These are phyloP conservation scores for Moesziomyces antarcticus DNA, from an alignment of 1,284 basidiomycete species.

Conservation along the genomic window DNA sequence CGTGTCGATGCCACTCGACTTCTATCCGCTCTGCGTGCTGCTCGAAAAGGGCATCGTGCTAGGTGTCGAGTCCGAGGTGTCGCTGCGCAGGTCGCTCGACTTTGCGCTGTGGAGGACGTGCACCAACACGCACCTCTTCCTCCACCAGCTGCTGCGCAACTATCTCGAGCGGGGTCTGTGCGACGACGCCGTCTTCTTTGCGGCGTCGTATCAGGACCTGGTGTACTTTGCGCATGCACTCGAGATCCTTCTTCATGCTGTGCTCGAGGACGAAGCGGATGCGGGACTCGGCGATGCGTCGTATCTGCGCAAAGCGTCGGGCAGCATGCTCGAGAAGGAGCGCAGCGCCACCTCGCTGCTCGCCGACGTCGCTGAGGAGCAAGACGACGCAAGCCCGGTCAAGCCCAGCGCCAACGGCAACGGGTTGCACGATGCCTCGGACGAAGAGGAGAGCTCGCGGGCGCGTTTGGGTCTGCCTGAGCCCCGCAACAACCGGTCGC, in stretches of 20 bases:
- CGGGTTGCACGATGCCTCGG: not conserved
- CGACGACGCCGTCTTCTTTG: conserved; percentile 79
- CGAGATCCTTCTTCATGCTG: conserved; percentile 91
- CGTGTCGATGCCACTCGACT: conserved; percentile 87
- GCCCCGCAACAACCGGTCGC: not conserved
- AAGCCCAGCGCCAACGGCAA: not conserved
- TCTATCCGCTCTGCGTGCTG: conserved; percentile 93
- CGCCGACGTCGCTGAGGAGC: conserved; percentile 42
- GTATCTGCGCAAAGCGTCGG: conserved; percentile 32
- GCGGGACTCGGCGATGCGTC: conserved; percentile 36
- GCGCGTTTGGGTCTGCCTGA: conserved; percentile 15
- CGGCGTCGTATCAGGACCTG: conserved; percentile 84
- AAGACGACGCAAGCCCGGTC: conserved; percentile 1
- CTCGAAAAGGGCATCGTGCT: conserved; percentile 99
- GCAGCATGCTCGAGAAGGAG: conserved; percentile 39
- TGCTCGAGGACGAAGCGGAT: conserved; percentile 87
- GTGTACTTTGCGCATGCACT: conserved; percentile 94
- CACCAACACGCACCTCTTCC: conserved; percentile 93
- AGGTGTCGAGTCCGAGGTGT: conserved; percentile 89
- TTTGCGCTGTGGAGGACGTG: conserved; percentile 92
- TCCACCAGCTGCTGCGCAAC: conserved; percentile 88
- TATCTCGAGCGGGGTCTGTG: conserved; percentile 73
- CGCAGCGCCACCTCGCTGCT: conserved; percentile 37
- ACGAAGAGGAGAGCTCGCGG: not conserved
- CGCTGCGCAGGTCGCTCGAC: conserved; percentile 79